Base-by-base conservation (phyloP, 768 basidiomycete genomes). In the Macrocybe gigantea region DNA sequence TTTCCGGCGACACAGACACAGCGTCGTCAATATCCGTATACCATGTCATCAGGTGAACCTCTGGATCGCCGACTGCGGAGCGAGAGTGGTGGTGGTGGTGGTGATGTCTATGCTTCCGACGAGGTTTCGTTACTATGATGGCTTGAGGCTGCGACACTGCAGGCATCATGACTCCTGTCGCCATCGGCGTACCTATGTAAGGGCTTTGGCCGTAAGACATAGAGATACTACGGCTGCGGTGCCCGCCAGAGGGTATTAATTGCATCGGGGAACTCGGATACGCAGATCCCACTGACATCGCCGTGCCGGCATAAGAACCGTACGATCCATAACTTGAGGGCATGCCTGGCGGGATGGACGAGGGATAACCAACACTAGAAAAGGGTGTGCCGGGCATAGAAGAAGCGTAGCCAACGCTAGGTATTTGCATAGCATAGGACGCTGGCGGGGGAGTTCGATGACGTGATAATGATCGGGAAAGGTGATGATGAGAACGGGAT, bases 31-130 rank as follows among this genome's bases (percentile, higher is more conserved):
- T 22, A 22, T 22, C 22, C 4, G 22, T 22, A 22, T 22, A 22
- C 22, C 22, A 22, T 22, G 4, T 22, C 22, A 22, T 22, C 22
- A 22, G 22, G 22, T 22, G 22, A 22, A 4, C 22, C 22, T 22
- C 22, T 22, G 22, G 68, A 64, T 15, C 67, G 62, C 45, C 60
- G 67, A 22, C 66, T 31, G 15, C n/a, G 65, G 73, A 72, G 22
- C 58, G 64, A 1, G 72, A 71, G 6, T 70, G 70, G 15, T 56
- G 59, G 32, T 64, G 53, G 30, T 60, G 59, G 11, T 44, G 32
- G 30, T 22, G 22, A 22, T 44, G 42, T 32, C 11, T 13, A 33
- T 41, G 41, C 11, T 11, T 12, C 10, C 22, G 32, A 41, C 15
- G 42, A 10, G 42, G 31, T 34, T 44, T 44, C 22, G 22, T 22